Evolutionary conservation across 2,329 filamentous ascomycete species (phyloP).

Genomic region (Triangularia verruculosa): DNA sequence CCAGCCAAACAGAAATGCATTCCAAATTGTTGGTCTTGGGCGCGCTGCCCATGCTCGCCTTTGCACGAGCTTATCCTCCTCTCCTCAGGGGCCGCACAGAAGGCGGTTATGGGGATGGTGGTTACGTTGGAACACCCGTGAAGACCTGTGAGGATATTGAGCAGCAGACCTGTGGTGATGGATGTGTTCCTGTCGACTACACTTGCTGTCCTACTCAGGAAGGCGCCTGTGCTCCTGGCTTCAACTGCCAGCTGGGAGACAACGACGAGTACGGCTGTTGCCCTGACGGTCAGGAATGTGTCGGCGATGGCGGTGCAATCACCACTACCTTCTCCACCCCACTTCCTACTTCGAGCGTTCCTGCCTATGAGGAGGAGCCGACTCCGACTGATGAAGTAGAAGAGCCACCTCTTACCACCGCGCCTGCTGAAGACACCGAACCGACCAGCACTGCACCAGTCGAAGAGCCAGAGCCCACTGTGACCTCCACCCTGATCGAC

Average conservation of each 20-base stretch:
- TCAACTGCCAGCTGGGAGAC: constrained; percentile 7
- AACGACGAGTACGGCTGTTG: constrained; percentile 15
- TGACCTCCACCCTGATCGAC: not conserved
- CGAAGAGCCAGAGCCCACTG: not conserved
- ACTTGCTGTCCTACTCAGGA: constrained; percentile 9
- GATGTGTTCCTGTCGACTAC: constrained; percentile 12
- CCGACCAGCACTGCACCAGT: not conserved
- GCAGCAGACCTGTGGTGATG: constrained; percentile 12
- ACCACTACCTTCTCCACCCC: not conserved
- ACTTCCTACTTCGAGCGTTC: not conserved
- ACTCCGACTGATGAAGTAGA: not conserved
- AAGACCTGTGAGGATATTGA: constrained; percentile 7
- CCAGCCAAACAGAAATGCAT: constrained; percentile 17
- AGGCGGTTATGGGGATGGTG: not conserved
- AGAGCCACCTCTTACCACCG: not conserved
- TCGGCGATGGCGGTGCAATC: constrained; percentile 11
- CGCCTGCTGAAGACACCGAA: not conserved
- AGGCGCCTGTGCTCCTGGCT: constrained; percentile 3
- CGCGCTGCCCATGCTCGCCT: constrained; percentile 17
- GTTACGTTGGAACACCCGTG: not conserved
- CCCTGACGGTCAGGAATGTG: constrained; percentile 4
- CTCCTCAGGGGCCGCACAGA: constrained; percentile 10
- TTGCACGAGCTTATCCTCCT: constrained; percentile 8
- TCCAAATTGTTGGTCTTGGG: constrained; percentile 20
- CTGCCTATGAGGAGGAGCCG: not conserved